These are phyloP conservation scores for Aspergillus wentii DNA, from an alignment of 495 filamentous ascomycete genomes.

Conservation along the genomic window DNA sequence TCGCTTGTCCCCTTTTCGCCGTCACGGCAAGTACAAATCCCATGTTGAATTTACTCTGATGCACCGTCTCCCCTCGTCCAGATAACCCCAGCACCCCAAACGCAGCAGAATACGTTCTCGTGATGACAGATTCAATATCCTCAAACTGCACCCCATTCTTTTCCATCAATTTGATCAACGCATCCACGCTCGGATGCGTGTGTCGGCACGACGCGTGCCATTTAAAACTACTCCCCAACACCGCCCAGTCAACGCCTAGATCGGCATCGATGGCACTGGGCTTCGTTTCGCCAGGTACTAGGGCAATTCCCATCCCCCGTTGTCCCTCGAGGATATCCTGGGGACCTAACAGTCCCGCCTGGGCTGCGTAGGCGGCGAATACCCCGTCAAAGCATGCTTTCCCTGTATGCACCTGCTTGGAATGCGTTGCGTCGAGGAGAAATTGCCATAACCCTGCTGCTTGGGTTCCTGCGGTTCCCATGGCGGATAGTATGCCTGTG, in stretches of 20 bases:
- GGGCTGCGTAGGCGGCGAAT: slow-evolving; percentile 28
- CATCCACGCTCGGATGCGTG: slow-evolving; percentile 32
- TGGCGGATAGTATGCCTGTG: slow-evolving; percentile 21
- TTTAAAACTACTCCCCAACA: slow-evolving; percentile 30
- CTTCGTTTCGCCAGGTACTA: slow-evolving; percentile 20
- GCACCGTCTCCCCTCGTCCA: slow-evolving; percentile 26
- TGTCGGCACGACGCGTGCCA: slow-evolving; percentile 36
- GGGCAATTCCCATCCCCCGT: slow-evolving; percentile 25
- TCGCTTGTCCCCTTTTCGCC: slow-evolving; percentile 30
- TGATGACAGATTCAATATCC: slow-evolving; percentile 25
- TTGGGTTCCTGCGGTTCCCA: slow-evolving; percentile 33
- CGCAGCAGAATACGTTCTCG: slow-evolving; percentile 28
- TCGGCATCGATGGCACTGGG: slow-evolving; percentile 25
- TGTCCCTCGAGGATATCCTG: slow-evolving; percentile 31
- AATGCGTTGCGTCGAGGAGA: slow-evolving; percentile 30
- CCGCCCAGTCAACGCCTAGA: slow-evolving; percentile 19
- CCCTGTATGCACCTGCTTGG: slow-evolving; percentile 33
- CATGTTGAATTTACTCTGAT: slow-evolving; percentile 37
- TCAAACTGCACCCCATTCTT: slow-evolving; percentile 21
- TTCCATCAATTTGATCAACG: slow-evolving; percentile 24
- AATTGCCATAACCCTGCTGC: slow-evolving; percentile 36
- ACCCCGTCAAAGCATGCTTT: slow-evolving; percentile 34
- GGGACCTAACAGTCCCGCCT: slow-evolving; percentile 24
- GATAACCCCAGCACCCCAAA: slow-evolving; percentile 26
- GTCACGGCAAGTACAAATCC: slow-evolving; percentile 34